These are phyloP conservation scores for Metschnikowia gruessii DNA, from an alignment of 805 yeast species.

Conservation along the genomic window DNA sequence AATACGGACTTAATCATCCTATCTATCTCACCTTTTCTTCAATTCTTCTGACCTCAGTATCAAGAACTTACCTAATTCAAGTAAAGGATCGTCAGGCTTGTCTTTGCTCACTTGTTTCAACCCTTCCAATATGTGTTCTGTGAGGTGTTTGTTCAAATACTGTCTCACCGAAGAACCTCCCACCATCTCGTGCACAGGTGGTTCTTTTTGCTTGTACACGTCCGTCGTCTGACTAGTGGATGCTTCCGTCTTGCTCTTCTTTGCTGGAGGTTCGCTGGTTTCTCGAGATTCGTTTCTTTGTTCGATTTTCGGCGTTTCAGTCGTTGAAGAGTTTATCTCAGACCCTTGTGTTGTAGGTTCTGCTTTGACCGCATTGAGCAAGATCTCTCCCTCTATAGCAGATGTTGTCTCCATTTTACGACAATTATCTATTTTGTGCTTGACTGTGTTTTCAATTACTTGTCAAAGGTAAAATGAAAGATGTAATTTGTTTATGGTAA, in stretches of 20 bases:
- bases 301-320: background rate
- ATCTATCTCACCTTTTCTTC: background rate
- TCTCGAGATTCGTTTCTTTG: constrained; percentile 3
- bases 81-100: constrained; percentile 55
- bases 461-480: background rate
- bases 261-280: constrained; percentile 8
- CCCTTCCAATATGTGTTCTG: constrained; percentile 64
- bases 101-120: constrained; percentile 50
- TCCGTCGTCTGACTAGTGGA: background rate
- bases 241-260: constrained; percentile 3
- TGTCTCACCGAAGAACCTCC: constrained; percentile 73
- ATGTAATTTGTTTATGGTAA: background rate
- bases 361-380: constrained; percentile 7
- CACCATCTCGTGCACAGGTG: constrained; percentile 48
- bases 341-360: constrained; percentile 1
- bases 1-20: no score
- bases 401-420: constrained; percentile 3
- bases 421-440: background rate
- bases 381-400: constrained; percentile 5
- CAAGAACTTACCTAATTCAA: constrained; percentile 52
- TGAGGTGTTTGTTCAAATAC: constrained; percentile 62
- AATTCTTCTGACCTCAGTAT: constrained; percentile 24
- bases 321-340: background rate
- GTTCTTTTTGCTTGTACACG: constrained; percentile 4
- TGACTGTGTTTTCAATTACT: background rate